Conservation (phyloP, 108 stramenopile genomes). For the Halocafeteria seosinensis region DNA sequence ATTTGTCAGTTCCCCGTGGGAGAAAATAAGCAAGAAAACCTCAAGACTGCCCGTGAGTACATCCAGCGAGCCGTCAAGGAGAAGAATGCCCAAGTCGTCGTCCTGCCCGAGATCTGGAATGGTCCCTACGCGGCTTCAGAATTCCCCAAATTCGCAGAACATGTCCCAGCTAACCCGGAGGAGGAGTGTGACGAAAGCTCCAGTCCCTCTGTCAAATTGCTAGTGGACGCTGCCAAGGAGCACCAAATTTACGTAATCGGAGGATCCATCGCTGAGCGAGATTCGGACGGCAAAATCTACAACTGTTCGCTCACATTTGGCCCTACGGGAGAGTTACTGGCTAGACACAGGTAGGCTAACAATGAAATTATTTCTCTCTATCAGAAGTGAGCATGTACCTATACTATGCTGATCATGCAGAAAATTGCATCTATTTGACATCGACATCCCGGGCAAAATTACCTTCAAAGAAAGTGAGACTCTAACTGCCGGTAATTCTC, state of each 20-base stretch:
- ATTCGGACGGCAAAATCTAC: conserved; percentile 27
- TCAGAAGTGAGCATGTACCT: neutral
- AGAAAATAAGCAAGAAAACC: neutral
- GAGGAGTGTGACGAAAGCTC: conserved; percentile 4
- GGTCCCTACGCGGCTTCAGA: conserved; percentile 81
- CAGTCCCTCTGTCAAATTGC: conserved; percentile 24
- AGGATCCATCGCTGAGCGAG: conserved; percentile 78
- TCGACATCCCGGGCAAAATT: conserved; percentile 89
- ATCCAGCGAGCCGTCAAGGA: neutral
- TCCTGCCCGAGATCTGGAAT: conserved; percentile 94
- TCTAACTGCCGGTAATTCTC: conserved; percentile 47
- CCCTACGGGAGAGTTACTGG: conserved; percentile 53
- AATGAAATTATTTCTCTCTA: neutral
- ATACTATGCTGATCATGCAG: too few species aligned
- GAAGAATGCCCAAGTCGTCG: conserved; percentile 56
- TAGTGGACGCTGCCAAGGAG: conserved; percentile 45
- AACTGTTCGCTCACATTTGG: conserved; percentile 17
- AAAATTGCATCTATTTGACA: conserved; percentile 86
- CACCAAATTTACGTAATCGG: conserved; percentile 70
- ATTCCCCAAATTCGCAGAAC: conserved; percentile 87
- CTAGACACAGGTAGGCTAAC: conserved; percentile 63
- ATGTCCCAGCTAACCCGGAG: conserved; percentile 41
- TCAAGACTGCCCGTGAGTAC: neutral
- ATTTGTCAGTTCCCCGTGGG: too few species aligned
- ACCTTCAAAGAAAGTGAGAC: conserved; percentile 87